phyloP scores from a whole-genome alignment of 2,329 filamentous ascomycete genomes.

The Colletotrichum sp. region DNA sequence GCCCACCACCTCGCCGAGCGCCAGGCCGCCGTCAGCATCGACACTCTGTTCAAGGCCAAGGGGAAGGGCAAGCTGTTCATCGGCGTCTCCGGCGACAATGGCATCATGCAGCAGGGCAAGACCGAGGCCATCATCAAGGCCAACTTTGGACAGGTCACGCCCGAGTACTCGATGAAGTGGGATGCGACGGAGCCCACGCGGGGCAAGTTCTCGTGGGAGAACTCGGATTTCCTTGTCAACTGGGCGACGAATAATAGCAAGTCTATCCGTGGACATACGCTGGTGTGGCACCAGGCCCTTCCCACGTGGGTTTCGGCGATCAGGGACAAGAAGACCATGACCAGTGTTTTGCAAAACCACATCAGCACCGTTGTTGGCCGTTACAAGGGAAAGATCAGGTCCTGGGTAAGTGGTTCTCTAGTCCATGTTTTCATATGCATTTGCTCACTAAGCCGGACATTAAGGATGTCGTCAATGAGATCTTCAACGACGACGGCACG shows the following conservation, averaged over 20 bases:
- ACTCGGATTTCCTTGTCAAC: slow-evolving; percentile 64
- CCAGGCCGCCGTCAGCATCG: slow-evolving; percentile 52
- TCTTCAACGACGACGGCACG: slow-evolving; percentile 65
- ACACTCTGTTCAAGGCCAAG: slow-evolving; percentile 61
- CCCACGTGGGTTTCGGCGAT: slow-evolving; percentile 65
- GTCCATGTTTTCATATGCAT: background rate
- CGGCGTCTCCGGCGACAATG: slow-evolving; percentile 62
- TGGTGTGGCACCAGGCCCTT: slow-evolving; percentile 67
- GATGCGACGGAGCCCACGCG: slow-evolving; percentile 56
- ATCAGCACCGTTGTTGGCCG: slow-evolving; percentile 61
- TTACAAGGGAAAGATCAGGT: slow-evolving; percentile 68
- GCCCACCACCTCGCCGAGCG: slow-evolving; percentile 38
- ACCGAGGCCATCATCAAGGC: slow-evolving; percentile 59
- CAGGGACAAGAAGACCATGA: slow-evolving; percentile 56
- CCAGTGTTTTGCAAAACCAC: slow-evolving; percentile 62
- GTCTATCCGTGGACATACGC: slow-evolving; percentile 68
- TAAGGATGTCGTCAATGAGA: slow-evolving; percentile 68
- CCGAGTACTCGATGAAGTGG: slow-evolving; percentile 77
- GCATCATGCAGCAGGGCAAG: slow-evolving; percentile 54
- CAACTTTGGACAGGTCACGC: slow-evolving; percentile 69
- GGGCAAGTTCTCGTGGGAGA: slow-evolving; percentile 58
- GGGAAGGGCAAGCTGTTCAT: slow-evolving; percentile 70
- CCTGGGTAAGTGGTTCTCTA: slow-evolving; percentile 47
- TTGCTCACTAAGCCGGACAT: background rate
- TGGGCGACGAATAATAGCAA: slow-evolving; percentile 62